Conservation (phyloP, 2,329 filamentous ascomycete genomes). For the Colletotrichum brevisporum region DNA sequence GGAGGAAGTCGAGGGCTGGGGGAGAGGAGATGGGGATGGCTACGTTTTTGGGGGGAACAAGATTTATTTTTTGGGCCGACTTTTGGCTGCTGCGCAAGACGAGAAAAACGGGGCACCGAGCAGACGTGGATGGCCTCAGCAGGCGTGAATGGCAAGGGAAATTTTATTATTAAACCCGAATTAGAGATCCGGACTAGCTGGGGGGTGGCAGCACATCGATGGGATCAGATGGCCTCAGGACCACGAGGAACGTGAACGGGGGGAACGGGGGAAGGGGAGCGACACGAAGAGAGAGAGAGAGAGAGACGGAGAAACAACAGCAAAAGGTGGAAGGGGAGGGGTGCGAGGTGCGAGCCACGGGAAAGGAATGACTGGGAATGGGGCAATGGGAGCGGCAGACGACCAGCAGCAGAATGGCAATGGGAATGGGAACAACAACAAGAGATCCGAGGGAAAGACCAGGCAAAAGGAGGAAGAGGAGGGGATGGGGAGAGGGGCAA, state of each 20-base stretch:
- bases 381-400: conserved; percentile 31
- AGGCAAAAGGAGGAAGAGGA: conserved; percentile 39
- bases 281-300: conserved; percentile 22
- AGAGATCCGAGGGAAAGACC: conserved; percentile 40
- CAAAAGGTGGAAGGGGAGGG: conserved; percentile 19
- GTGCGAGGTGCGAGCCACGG: conserved; percentile 12
- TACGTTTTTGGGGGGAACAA: conserved; percentile 63
- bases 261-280: conserved; percentile 5
- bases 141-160: conserved; percentile 49
- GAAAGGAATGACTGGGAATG: conserved; percentile 10
- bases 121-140: conserved; percentile 41
- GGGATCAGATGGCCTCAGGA: conserved; percentile 41
- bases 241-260: conserved; percentile 43
- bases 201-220: conserved; percentile 32
- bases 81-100: conserved; percentile 52
- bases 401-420: conserved; percentile 44
- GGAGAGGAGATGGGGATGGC: conserved; percentile 63
- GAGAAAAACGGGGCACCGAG: conserved; percentile 64
- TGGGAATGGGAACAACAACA: conserved; percentile 44
- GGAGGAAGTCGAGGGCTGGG: conserved; percentile 46
- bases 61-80: conserved; percentile 56
- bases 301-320: conserved; percentile 7
- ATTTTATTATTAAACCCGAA: conserved; percentile 51
- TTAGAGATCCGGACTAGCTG: conserved; percentile 41
- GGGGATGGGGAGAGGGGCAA: conserved; percentile 15